Base-by-base conservation (phyloP, 352 stramenopile genomes). In the Phytophthora lateralis region DNA sequence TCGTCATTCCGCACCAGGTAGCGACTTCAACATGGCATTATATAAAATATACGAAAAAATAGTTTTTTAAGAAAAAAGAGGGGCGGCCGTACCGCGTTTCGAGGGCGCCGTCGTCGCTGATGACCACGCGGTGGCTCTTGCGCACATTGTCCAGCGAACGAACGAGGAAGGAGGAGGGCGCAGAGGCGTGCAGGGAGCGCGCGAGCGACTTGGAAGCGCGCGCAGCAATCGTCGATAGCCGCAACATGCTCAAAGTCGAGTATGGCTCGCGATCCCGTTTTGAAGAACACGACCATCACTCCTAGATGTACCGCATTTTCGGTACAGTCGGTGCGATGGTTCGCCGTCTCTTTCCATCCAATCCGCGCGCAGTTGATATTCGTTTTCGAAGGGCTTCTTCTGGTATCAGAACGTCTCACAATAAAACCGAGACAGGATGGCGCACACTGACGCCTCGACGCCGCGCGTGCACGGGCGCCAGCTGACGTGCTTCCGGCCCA, bases 1-100 rank as follows among this genome's bases (percentile, higher is more conserved):
- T 78, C 84, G 50, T 93, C 82, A n/a, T 66, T 69, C 32, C 82
- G 84, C 49, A 93, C 71, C 5, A 93, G 44, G 56, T 89, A 87
- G 45, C 83, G 83, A 17, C 82, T 91, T 49, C 24, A 43, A 41
- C 15, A 46, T 8, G 9, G n/a, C n/a, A n/a, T n/a, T n/a, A n/a
- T n/a, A n/a, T n/a, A n/a, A n/a, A n/a, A n/a, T n/a, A n/a, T n/a
- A n/a, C n/a, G 30, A 15, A 41, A 41, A 18, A 18, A 41, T 41
- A 20, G 15, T 20, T 18, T 41, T 21, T 20, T n/a, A 38, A 38
- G 32, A 38, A 30, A 53, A 15, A 24, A 42, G 21, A 6, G n/a
- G 41, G 21, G 21, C 21, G 21, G 1, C 1, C 71, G 17, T 74
- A 91, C 80, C 80, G 61, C 61, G 79, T 90, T 53, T 89, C 74